Evolutionary conservation across 2,329 filamentous ascomycete species (phyloP).

Genomic region (Talaromyces sp.): DNA sequence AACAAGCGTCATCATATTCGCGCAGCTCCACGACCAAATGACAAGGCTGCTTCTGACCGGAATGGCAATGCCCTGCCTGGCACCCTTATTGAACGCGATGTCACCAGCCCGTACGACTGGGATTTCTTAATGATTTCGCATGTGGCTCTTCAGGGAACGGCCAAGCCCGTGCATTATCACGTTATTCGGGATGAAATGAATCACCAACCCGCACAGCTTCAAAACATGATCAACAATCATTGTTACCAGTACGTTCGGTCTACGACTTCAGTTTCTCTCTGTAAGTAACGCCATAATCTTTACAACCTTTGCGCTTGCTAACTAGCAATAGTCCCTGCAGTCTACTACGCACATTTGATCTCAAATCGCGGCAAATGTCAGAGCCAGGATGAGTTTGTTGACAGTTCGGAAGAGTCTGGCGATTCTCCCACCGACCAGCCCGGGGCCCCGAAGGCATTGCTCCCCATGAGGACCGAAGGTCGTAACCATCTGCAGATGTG

Average conservation of each 20-base stretch:
- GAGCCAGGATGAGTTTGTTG: constrained; percentile 7
- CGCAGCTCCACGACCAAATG: constrained; percentile 70
- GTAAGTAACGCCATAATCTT: constrained; percentile 25
- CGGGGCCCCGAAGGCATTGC: background rate
- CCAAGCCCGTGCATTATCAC: constrained; percentile 88
- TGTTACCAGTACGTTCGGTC: constrained; percentile 91
- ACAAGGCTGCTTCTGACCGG: constrained; percentile 56
- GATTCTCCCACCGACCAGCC: background rate
- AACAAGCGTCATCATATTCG: constrained; percentile 94
- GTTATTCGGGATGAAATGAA: constrained; percentile 79
- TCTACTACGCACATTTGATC: constrained; percentile 94
- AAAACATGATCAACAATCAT: constrained; percentile 89
- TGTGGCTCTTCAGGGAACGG: constrained; percentile 86
- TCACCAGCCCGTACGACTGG: constrained; percentile 87
- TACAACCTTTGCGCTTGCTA: background rate
- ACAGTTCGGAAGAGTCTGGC: constrained; percentile 25
- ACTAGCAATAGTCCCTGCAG: constrained; percentile 59
- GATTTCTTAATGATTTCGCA: constrained; percentile 77
- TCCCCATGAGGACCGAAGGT: constrained; percentile 5
- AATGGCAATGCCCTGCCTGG: constrained; percentile 83
- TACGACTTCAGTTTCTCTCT: constrained; percentile 85
- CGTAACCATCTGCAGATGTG: constrained; percentile 19
- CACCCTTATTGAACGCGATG: constrained; percentile 79
- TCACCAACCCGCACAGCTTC: constrained; percentile 65
- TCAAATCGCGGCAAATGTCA: constrained; percentile 66